phyloP scores from a whole-genome alignment of 257 asterid species.

The Penstemon eatonii region DNA sequence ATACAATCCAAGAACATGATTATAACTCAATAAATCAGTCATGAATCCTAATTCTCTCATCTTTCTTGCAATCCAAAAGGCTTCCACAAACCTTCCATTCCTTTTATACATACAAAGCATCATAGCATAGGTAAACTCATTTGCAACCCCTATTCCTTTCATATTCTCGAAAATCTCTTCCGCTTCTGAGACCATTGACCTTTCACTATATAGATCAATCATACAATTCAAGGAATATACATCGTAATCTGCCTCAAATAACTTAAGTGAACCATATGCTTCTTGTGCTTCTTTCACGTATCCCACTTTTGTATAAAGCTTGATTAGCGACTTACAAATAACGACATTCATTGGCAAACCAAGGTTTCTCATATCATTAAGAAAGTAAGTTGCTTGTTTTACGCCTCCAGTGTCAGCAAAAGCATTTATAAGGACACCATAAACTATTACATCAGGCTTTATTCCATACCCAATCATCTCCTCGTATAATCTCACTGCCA shows the following conservation, averaged over 20 bases:
- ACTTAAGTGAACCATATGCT: conserved; percentile 47
- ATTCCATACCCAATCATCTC: conserved; percentile 58
- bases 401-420: conserved; percentile 77
- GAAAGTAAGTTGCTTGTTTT: conserved; percentile 47
- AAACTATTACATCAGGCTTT: conserved; percentile 77
- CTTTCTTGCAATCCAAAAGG: conserved; percentile 53
- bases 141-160: conserved; percentile 59
- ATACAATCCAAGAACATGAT: conserved; percentile 69
- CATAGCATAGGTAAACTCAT: conserved; percentile 93
- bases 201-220: conserved; percentile 83
- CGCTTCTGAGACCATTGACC: conserved; percentile 74
- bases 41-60: conserved; percentile 79
- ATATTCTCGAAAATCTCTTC: conserved; percentile 63
- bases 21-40: conserved; percentile 79
- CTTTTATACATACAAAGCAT: conserved; percentile 91
- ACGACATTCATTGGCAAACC: conserved; percentile 62
- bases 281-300: conserved; percentile 78
- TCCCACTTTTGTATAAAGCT: conserved; percentile 87
- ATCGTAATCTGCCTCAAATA: conserved; percentile 50
- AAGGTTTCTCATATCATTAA: conserved; percentile 46
- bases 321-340: conserved; percentile 66
- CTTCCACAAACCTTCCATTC: conserved; percentile 72
- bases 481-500: conserved; percentile 54
- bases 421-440: conserved; percentile 76
- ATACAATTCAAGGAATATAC: conserved; percentile 84